Evolutionary conservation across 2,329 filamentous ascomycete species (phyloP), one percentile per base, ranked within the genome.

Genomic region (Davidsoniella virescens): DNA sequence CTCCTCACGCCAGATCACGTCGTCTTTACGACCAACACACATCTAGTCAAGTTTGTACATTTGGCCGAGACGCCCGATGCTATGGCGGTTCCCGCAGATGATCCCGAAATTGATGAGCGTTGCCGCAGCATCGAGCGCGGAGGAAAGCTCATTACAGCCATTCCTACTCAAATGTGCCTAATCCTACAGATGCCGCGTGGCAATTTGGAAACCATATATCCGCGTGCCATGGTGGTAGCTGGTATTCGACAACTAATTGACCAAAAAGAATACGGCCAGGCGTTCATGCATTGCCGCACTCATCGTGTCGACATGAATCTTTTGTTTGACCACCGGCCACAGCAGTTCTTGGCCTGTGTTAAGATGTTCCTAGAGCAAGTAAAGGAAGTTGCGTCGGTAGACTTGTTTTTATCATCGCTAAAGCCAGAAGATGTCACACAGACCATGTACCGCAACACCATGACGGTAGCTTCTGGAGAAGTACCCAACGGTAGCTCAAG

Each of bases 231-330:
- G 66, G 90, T 98, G 0, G 71, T 98, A 45, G 87, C 87, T 2
- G 88, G 87, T 23, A 93, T 98, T 51, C 78, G 92, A 44, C 76
- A 77, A 46, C 78, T 84, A 47, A 85, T 98, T 47, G 82, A 87
- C 49, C 70, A 75, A 29, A 84, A 84, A 62, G 78, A 92, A 58
- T 98, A 95, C 60, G 77, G 75, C 45, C 78, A 76, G 47, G 92
- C 92, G 0, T 98, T 95, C 61, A 70, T 84, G 18, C 82, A 87
- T 55, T 96, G 92, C 62, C 80, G 92, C 47, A 90, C 81, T 18
- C 93, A 98, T 62, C 78, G 93, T 57, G 92, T 98, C 1, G 92
- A 98, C 60, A 88, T 96, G 83, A 98, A 98, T 60, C 90, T 98
- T 54, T 70, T 98, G 2, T 90, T 94, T 60, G 92, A 98, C 60